Percentiles rank a stretch among this genome's conserved stretches.
These are phyloP conservation scores for Naegleria fowleri DNA, from an alignment of 208 protist genomes.

Conservation along the genomic window DNA sequence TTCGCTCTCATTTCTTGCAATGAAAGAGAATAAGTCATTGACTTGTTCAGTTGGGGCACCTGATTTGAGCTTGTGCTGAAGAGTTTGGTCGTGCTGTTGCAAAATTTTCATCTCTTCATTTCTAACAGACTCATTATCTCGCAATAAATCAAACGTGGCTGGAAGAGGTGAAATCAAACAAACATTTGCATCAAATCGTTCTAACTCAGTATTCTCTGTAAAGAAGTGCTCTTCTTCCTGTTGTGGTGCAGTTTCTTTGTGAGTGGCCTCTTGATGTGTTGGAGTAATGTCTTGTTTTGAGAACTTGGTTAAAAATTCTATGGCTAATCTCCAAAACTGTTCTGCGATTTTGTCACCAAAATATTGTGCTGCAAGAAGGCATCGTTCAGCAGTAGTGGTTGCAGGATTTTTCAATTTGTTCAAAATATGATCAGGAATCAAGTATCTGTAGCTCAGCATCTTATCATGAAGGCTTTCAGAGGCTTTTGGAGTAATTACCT, in stretches of 20 bases:
- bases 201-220: not conserved
- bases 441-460: not conserved
- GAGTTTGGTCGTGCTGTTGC: not conserved
- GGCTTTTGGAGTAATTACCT: not conserved
- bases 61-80: not conserved
- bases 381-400: not conserved
- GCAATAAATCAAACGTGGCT: not conserved
- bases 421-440: not conserved
- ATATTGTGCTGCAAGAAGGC: not conserved
- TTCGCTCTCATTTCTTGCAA: not conserved
- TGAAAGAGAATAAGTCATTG: not conserved
- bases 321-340: constrained; percentile 11
- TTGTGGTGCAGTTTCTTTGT: not conserved
- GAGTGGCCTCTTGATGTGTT: not conserved
- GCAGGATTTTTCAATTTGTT: not conserved
- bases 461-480: not conserved
- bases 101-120: not conserved
- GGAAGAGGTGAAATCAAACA: not conserved
- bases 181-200: not conserved
- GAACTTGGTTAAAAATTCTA: not conserved
- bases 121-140: not conserved
- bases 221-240: not conserved
- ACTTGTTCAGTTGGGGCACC: not conserved
- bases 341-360: not conserved
- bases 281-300: not conserved